These are phyloP conservation scores for Leptographium radiaticola DNA, from an alignment of 2,329 filamentous ascomycete genomes.

Conservation along the genomic window DNA sequence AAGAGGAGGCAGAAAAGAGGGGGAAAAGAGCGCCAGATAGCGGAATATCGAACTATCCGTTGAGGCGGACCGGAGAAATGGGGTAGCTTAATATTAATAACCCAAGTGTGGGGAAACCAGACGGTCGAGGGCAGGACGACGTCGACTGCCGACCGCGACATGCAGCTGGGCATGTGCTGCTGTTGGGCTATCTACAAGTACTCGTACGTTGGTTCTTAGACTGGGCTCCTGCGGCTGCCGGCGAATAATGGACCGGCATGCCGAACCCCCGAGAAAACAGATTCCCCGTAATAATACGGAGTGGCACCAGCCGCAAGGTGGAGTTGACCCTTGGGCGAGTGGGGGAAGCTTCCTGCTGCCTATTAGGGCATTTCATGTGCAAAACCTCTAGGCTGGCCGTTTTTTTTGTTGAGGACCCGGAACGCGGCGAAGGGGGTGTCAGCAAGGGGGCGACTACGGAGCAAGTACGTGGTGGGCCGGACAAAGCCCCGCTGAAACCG, in stretches of 20 bases:
- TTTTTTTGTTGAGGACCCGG: background rate
- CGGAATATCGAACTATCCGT: background rate
- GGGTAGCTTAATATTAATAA: background rate
- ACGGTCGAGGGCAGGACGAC: background rate
- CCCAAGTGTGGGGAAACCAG: background rate
- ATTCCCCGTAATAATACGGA: background rate
- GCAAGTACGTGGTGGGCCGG: background rate
- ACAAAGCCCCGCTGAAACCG: background rate
- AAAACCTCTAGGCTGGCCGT: background rate
- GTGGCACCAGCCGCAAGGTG: background rate
- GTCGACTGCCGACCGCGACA: too few relatives aligned
- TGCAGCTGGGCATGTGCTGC: too few relatives aligned
- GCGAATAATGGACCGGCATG: too few relatives aligned
- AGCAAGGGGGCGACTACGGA: background rate
- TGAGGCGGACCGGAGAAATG: slow-evolving; percentile 1
- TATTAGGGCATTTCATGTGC: background rate
- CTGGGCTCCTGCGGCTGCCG: too few relatives aligned
- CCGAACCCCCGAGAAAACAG: too few relatives aligned
- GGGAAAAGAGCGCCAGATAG: background rate
- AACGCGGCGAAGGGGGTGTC: background rate
- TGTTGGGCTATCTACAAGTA: too few relatives aligned
- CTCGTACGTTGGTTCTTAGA: too few relatives aligned
- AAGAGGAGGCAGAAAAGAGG: background rate
- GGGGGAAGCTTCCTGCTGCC: too few relatives aligned
- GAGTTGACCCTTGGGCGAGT: too few relatives aligned